Conservation (phyloP, 306 rosid species). For the Amphicarpaea edgeworthii region DNA sequence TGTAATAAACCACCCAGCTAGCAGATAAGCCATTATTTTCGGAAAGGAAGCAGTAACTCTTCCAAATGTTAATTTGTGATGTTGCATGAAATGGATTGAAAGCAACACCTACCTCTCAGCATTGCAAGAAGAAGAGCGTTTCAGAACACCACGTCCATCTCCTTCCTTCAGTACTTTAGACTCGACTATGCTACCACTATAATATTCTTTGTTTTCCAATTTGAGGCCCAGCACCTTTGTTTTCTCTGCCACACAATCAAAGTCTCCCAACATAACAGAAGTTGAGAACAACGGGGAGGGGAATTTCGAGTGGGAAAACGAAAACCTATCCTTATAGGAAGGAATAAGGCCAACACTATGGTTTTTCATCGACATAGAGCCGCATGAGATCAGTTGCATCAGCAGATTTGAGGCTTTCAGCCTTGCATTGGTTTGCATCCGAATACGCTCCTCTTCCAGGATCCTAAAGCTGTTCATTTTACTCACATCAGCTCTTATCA, state of each 20-base stretch:
- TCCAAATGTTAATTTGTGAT: constrained; percentile 20
- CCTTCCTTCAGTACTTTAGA: constrained; percentile 63
- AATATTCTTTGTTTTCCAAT: constrained; percentile 83
- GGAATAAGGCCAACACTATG: constrained; percentile 84
- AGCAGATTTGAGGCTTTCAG: constrained; percentile 74
- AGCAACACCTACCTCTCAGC: constrained; percentile 76
- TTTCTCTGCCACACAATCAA: constrained; percentile 71
- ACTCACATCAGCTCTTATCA: constrained; percentile 86
- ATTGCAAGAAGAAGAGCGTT: constrained; percentile 84
- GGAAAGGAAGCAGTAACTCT: constrained; percentile 28
- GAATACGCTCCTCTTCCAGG: constrained; percentile 67
- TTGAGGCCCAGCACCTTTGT: constrained; percentile 70
- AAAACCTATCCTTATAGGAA: constrained; percentile 72
- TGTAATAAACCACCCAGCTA: constrained; percentile 18
- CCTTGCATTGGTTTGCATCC: constrained; percentile 70
- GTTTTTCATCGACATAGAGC: constrained; percentile 87
- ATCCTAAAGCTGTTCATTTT: constrained; percentile 83
- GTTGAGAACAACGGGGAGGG: constrained; percentile 75
- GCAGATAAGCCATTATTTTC: constrained; percentile 25
- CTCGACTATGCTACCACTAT: constrained; percentile 87
- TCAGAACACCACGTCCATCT: constrained; percentile 59
- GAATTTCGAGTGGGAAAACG: constrained; percentile 75
- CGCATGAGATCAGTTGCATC: constrained; percentile 92
- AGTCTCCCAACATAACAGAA: constrained; percentile 73
- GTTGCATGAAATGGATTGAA: constrained; percentile 38